A percentile compares a stretch with the other conserved stretches of the same genome.
These are phyloP conservation scores for Cymbopogon citratus DNA, from an alignment of 176 grass and related monocot species.

Conservation along the genomic window DNA sequence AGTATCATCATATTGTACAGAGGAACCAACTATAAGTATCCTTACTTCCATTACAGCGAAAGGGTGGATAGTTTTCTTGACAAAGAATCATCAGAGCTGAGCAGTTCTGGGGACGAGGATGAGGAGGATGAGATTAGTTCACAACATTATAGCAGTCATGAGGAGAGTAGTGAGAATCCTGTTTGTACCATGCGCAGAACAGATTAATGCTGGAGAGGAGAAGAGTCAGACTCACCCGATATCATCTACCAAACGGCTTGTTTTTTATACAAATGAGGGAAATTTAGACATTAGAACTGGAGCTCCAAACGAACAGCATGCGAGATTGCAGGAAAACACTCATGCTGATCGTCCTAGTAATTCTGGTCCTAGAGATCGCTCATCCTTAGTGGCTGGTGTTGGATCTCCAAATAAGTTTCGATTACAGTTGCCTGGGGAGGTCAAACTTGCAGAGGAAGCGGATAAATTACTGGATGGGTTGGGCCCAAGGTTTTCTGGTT, in stretches of 20 bases:
- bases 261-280: neutral
- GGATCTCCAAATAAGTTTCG: conserved; percentile 74
- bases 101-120: conserved; percentile 27
- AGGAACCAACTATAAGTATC: conserved; percentile 76
- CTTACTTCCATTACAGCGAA: conserved; percentile 48
- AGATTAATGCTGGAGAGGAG: neutral
- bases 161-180: neutral
- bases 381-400: conserved; percentile 64
- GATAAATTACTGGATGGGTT: conserved; percentile 71
- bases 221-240: neutral
- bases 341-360: conserved; percentile 16
- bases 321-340: neutral
- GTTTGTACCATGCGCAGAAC: neutral
- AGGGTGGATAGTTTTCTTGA: conserved; percentile 14
- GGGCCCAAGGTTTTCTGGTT: conserved; percentile 71
- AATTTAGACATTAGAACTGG: neutral
- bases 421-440: conserved; percentile 64
- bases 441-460: conserved; percentile 69
- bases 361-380: conserved; percentile 4
- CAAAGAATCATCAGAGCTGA: conserved; percentile 30
- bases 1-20: conserved; percentile 83
- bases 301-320: conserved; percentile 28
- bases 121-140: conserved; percentile 12
- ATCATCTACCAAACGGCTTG: neutral
- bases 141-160: conserved; percentile 10